These are phyloP conservation scores for Phanerochaete carnosa DNA, from an alignment of 768 basidiomycete genomes.

Conservation along the genomic window DNA sequence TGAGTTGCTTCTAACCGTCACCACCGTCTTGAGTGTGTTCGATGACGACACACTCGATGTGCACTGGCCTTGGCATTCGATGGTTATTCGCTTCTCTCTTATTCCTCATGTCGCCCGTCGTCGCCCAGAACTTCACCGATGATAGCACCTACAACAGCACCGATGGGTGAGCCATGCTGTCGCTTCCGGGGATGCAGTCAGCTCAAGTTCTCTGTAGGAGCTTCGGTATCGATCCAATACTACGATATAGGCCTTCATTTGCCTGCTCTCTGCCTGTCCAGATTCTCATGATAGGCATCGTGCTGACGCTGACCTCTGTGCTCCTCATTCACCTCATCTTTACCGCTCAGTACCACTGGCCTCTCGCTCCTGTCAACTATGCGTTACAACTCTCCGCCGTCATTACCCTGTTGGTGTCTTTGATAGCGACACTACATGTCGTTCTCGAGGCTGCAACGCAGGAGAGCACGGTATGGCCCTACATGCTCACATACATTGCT, in stretches of 20 bases:
- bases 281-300: constrained; percentile 79
- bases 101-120: neutral
- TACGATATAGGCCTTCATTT: constrained; percentile 74
- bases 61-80: neutral
- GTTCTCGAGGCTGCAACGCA: constrained; percentile 56
- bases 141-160: constrained; percentile 2
- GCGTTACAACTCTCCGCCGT: constrained; percentile 85
- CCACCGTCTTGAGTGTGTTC: neutral
- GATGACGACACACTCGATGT: neutral
- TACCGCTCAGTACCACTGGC: constrained; percentile 95
- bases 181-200: neutral
- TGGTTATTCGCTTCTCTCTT: neutral
- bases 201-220: constrained; percentile 16
- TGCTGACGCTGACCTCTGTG: constrained; percentile 78
- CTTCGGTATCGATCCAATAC: constrained; percentile 62
- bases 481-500: constrained; percentile 91
- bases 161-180: neutral
- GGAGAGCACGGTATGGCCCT: constrained; percentile 83
- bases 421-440: constrained; percentile 74
- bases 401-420: constrained; percentile 70
- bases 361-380: constrained; percentile 90
- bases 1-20: constrained; percentile 1
- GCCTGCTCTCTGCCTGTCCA: constrained; percentile 89
- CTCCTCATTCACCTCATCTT: constrained; percentile 91
- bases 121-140: neutral